Evolutionary conservation across 352 stramenopile genomes (phyloP), one percentile per base, ranked within the genome.

Genomic region (Phytopythium mirpurense): DNA sequence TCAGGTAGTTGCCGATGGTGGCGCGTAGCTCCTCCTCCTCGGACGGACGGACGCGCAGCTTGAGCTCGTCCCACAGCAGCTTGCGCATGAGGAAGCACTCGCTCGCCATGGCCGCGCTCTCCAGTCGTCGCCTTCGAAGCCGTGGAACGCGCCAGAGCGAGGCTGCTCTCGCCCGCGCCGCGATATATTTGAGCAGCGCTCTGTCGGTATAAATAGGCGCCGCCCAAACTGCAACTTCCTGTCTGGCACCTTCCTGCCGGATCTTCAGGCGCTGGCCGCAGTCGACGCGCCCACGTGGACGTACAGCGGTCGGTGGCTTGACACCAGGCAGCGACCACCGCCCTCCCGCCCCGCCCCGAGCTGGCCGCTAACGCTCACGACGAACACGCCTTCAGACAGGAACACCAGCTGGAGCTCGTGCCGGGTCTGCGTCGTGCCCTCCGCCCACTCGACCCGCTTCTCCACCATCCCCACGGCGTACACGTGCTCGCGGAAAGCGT

Each of bases 41-140:
- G 3, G 76, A 84, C 29, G 63, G 41, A 19, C 62, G 74, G 6
- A 81, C 64, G 19, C 67, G 63, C 26, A 76, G 58, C 54, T 72
- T 68, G 12, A 93, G 66, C 42, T 93, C 79, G n/a, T 90, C 76
- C 82, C 82, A 93, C 2, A 93, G 57, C 51, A 93, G 62, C 44
- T 67, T 78, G 32, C 79, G 73, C 21, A 90, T 68, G 29, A 82
- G 73, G 47, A 93, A 93, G 43, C 71, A 80, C 42, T 87, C 79
- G 32, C 57, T 75, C 37, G 53, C n/a, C 65, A 68, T 79, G 9
- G 5, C 31, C 14, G 35, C 24, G n/a, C 18, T 24, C 12, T 14
- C 18, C 40, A 14, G 5, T 44, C 38, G 38, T 40, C 16, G 27
- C 29, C 18, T 36, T 44, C 10, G 9, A 36, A 44, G 37, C n/a